A percentile compares a stretch with the other conserved stretches of the same genome.
phyloP scores from a whole-genome alignment of 192 early-diverging fungal species.

The Coemansia sp. region DNA sequence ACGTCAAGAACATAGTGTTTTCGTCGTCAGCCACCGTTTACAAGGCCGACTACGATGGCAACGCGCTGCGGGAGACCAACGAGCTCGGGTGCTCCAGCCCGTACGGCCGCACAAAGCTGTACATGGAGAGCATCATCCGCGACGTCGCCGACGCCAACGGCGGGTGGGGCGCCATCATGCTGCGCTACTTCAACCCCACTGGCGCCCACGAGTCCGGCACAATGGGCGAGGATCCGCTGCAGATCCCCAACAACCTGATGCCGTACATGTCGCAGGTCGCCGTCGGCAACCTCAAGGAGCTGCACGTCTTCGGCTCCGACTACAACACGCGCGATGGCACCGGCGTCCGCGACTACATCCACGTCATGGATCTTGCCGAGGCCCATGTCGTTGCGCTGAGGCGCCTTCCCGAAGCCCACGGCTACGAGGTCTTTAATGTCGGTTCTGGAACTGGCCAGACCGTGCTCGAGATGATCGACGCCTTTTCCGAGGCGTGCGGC shows the following conservation, averaged over 20 bases:
- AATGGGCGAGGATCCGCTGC: constrained; percentile 90
- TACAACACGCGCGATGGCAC: constrained; percentile 93
- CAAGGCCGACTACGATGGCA: constrained; percentile 60
- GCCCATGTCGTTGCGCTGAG: constrained; percentile 84
- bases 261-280: constrained; percentile 87
- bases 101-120: constrained; percentile 96
- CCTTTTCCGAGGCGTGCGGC: constrained; percentile 76
- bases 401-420: constrained; percentile 61
- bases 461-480: constrained; percentile 87
- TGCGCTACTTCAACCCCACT: constrained; percentile 94
- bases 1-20: constrained; percentile 88
- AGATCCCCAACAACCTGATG: constrained; percentile 87
- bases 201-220: constrained; percentile 88
- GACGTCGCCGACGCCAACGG: constrained; percentile 66
- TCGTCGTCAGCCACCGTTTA: constrained; percentile 94
- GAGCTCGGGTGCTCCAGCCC: constrained; percentile 81
- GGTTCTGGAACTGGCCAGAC: constrained; percentile 91
- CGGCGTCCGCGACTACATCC: constrained; percentile 92
- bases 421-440: constrained; percentile 78
- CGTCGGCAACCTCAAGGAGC: constrained; percentile 74
- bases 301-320: constrained; percentile 90
- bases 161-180: constrained; percentile 64
- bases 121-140: constrained; percentile 78
- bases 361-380: constrained; percentile 89
- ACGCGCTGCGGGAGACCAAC: constrained; percentile 55